phyloP scores from a whole-genome alignment of 2,329 filamentous ascomycete genomes.

The Parastagonospora nodorum region DNA sequence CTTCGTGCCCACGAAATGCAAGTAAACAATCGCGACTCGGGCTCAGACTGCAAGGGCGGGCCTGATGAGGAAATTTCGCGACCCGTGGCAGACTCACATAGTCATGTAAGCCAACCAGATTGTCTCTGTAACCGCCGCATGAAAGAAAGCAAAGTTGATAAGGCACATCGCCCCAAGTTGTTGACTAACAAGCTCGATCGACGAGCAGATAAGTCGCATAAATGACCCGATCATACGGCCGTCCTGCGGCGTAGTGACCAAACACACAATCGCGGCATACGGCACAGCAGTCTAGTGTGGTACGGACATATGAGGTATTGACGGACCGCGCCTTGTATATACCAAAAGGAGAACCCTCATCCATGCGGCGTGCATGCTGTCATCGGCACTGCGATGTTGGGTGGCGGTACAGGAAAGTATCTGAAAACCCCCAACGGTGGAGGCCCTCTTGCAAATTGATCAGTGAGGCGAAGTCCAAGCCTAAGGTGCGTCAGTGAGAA shows the following conservation, averaged over 20 bases:
- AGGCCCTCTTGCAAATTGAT: constrained; percentile 47
- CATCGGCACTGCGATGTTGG: constrained; percentile 3
- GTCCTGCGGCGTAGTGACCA: constrained; percentile 1
- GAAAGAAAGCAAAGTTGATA: constrained; percentile 2
- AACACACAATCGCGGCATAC: not conserved
- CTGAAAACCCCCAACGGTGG: constrained; percentile 33
- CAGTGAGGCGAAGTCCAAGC: constrained; percentile 46
- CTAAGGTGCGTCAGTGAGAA: constrained; percentile 28
- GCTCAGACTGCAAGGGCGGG: not conserved
- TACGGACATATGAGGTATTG: not conserved
- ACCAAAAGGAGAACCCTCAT: not conserved
- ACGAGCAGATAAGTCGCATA: not conserved
- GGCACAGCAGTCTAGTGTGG: not conserved
- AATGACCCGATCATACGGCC: not conserved
- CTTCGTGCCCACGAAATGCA: not conserved
- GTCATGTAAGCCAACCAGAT: constrained; percentile 11
- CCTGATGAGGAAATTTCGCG: not conserved
- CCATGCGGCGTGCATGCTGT: not conserved
- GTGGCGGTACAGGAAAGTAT: constrained; percentile 27
- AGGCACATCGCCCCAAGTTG: constrained; percentile 3
- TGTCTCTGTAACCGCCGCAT: constrained; percentile 17
- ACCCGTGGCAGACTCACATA: constrained; percentile 8
- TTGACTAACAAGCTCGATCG: not conserved
- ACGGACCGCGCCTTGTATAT: not conserved
- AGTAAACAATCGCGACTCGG: not conserved